Evolutionary conservation across 2,329 filamentous ascomycete genomes (phyloP).

Genomic region (Cercospora sp.): DNA sequence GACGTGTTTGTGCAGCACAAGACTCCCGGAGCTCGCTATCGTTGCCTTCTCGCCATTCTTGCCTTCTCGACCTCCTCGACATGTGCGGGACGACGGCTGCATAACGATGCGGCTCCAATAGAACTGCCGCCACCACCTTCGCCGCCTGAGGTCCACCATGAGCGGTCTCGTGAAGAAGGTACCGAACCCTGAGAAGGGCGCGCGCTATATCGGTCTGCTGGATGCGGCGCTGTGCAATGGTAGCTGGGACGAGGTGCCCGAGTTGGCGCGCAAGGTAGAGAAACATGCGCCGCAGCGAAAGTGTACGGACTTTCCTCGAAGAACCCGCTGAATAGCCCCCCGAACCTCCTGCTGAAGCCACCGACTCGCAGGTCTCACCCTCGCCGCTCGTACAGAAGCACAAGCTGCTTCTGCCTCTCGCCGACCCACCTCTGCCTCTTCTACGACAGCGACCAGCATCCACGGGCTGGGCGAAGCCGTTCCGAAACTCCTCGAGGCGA

Average conservation of each 20-base stretch:
- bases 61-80: background rate
- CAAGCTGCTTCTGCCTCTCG: slow-evolving; percentile 49
- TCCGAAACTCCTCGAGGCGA: slow-evolving; percentile 43
- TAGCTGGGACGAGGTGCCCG: slow-evolving; percentile 81
- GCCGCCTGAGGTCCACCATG: slow-evolving; percentile 26
- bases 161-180: slow-evolving; percentile 26
- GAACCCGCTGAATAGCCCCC: background rate
- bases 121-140: slow-evolving; percentile 14
- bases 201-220: slow-evolving; percentile 76
- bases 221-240: slow-evolving; percentile 85
- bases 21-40: background rate
- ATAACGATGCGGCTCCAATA: slow-evolving; percentile 25
- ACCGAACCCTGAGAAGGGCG: slow-evolving; percentile 61
- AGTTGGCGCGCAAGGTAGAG: slow-evolving; percentile 86
- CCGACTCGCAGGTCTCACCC: slow-evolving; percentile 44
- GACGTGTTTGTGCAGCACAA: slow-evolving; percentile 10
- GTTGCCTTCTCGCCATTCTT: background rate
- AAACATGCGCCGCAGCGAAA: slow-evolving; percentile 86
- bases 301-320: slow-evolving; percentile 59
- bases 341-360: slow-evolving; percentile 10
- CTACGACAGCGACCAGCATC: slow-evolving; percentile 38
- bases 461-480: slow-evolving; percentile 42
- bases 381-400: slow-evolving; percentile 50
- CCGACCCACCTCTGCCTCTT: slow-evolving; percentile 45
- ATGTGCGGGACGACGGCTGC: background rate